phyloP scores from a whole-genome alignment of 2,329 filamentous ascomycete genomes.

The Calonectria leucothoes region DNA sequence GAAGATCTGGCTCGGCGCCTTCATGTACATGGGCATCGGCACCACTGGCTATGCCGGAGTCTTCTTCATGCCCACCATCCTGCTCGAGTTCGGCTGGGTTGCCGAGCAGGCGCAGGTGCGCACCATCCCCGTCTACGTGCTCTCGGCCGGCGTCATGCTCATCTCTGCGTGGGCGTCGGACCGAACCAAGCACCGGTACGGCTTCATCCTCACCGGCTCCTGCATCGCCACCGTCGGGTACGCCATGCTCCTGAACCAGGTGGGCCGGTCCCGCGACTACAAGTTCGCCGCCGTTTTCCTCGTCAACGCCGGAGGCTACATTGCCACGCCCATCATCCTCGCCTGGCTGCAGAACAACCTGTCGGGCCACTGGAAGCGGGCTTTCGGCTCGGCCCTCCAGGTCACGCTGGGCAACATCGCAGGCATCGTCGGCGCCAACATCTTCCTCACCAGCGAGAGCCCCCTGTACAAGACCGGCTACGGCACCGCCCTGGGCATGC shows the following conservation, averaged over 20 bases:
- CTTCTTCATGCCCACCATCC: slow-evolving; percentile 54
- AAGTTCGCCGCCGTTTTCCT: slow-evolving; percentile 68
- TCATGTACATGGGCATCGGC: slow-evolving; percentile 52
- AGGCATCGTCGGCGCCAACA: slow-evolving; percentile 59
- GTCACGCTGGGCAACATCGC: slow-evolving; percentile 60
- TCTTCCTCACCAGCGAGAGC: slow-evolving; percentile 59
- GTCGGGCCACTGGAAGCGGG: slow-evolving; percentile 68
- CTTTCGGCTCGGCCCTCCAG: slow-evolving; percentile 63
- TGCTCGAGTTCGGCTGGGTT: slow-evolving; percentile 49
- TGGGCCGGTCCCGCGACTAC: slow-evolving; percentile 38
- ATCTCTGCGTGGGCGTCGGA: slow-evolving; percentile 59
- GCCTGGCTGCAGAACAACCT: slow-evolving; percentile 69
- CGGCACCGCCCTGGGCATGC: slow-evolving; percentile 56
- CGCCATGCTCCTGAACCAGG: slow-evolving; percentile 60
- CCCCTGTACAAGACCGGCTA: slow-evolving; percentile 64
- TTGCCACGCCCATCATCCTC: slow-evolving; percentile 65
- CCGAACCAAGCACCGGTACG: slow-evolving; percentile 62
- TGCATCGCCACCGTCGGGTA: slow-evolving; percentile 65
- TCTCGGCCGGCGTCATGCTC: slow-evolving; percentile 46
- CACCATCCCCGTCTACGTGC: slow-evolving; percentile 51
- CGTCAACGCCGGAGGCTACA: slow-evolving; percentile 64
- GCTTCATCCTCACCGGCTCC: slow-evolving; percentile 64
- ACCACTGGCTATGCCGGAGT: slow-evolving; percentile 58
- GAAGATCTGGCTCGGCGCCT: slow-evolving; percentile 56
- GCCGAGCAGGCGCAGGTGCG: slow-evolving; percentile 49